Base-by-base conservation (phyloP, 176 grass and related monocot species). In the Bothriochloa decipiens region DNA sequence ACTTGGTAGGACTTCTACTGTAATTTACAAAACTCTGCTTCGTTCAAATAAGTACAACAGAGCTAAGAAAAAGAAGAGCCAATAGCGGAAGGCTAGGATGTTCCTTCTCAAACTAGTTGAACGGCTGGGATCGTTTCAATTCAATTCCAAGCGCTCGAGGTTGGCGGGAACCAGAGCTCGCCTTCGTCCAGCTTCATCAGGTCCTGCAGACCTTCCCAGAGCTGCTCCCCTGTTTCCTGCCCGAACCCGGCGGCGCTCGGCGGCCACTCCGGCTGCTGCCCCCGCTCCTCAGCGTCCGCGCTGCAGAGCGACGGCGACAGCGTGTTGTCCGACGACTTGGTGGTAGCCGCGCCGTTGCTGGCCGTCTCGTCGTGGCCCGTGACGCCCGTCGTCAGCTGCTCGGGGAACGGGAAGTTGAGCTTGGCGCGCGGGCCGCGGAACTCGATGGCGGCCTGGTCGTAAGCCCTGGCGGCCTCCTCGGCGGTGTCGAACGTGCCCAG, bases 401-500 rank as follows among this genome's bases (percentile, higher is more conserved):
- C 93, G 1, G 91, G 91, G 73, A 98, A 95, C 0, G 89, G 86
- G 52, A 98, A 98, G 76, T 97, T 97, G 45, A 97, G 88, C 87
- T 93, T 97, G 14, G 95, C 92, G 8, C 95, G 90, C n/a, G 92
- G 81, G 2, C 95, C 95, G 6, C 92, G 95, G 82, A 97, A 97
- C 88, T 97, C 92, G 78, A 97, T 26, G 32, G 95, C 92, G 16
- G 95, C 95, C 37, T 28, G 85, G 53, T 97, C 95, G 65, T 97
- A 97, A 0, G 95, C 95, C 74, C 52, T 83, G 13, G 95, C 92
- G 0, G 95, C 95, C 22, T 93, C 92, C 79, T 97, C 95, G 13
- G 92, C 95, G 0, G 92, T 95, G 76, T 94, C 79, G 70, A 97
- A 97, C 0, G 95, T 97, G 3, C 95, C 95, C 0, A 97, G 90